Base-by-base conservation (phyloP, 73 alveolate genomes). In the Paramecium sonneborni region DNA sequence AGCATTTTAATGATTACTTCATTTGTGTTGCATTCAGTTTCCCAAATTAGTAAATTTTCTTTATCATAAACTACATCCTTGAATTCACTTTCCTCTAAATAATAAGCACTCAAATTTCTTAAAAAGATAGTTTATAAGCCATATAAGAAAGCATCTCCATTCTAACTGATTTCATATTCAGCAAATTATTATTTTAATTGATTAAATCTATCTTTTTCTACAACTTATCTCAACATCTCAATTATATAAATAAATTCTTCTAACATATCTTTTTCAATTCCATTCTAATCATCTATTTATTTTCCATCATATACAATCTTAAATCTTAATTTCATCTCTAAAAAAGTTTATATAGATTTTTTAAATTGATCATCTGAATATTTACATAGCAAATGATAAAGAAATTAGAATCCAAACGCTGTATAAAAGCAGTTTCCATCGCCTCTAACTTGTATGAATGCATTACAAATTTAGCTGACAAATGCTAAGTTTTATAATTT, bases 401-500 rank as follows among this genome's bases (percentile, higher is more conserved):
- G 44, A 38, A 37, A 74, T 74, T 74, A 37, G 6, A 34, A 74
- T 7, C 87, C 87, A 74, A 74, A 37, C 1, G 87, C 56, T 3
- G 87, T 74, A 20, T 37, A 74, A 24, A 74, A 37, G 15, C 87
- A 74, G 24, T 74, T 74, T 14, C 87, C 87, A 74, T 74, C 87
- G n/a, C 87, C 87, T 74, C 87, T 74, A 6, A 35, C 84, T 7
- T 26, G 24, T 26, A 62, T 12, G 6, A 26, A 30, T 3, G 48
- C 43, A 62, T 62, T 62, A 24, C 84, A 62, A 11, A 26, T 26
- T 62, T 62, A 2, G 30, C 84, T 11, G 20, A 62, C 46, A 52
- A 52, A 15, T 52, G 10, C 14, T 52, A n/a, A 6, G 3, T 52
- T 18, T 52, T 52, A 12, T 18, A 52, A 52, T 6, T n/a, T 52